phyloP scores from a whole-genome alignment of 208 protist species.

The Trypanosoma theileri region DNA sequence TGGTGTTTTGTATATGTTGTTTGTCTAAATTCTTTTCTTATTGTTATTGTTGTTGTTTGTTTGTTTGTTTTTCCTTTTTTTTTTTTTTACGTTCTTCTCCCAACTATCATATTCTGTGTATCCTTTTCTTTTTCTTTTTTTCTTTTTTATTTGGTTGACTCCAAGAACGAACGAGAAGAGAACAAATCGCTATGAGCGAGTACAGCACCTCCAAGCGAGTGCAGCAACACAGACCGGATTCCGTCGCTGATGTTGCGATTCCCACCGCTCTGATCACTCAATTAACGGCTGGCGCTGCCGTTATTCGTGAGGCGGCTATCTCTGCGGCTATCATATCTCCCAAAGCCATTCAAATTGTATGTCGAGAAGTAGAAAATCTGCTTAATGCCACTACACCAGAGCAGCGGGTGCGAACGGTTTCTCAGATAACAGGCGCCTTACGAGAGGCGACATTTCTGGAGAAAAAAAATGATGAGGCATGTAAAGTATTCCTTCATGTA shows the following conservation, averaged over 20 bases:
- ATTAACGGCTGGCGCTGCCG: slow-evolving; percentile 6
- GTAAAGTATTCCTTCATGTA: slow-evolving; percentile 29
- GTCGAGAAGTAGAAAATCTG: slow-evolving; percentile 47
- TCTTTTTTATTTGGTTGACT: background rate
- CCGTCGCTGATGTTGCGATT: background rate
- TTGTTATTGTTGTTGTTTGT: no score
- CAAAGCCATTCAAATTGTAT: slow-evolving; percentile 35
- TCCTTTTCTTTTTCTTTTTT: no score
- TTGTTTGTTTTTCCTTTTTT: no score
- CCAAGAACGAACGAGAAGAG: background rate
- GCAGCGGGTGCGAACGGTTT: slow-evolving; percentile 65
- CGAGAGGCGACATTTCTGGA: slow-evolving; percentile 38
- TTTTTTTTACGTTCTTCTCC: no score
- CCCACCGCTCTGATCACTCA: background rate
- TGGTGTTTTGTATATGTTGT: no score
- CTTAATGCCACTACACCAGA: slow-evolving; percentile 55
- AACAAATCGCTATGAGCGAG: slow-evolving; percentile 4
- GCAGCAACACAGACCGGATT: slow-evolving; percentile 19
- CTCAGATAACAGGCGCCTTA: slow-evolving; percentile 55
- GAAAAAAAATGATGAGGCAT: slow-evolving; percentile 23
- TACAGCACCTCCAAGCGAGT: slow-evolving; percentile 29
- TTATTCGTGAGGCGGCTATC: slow-evolving; percentile 18
- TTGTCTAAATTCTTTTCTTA: background rate
- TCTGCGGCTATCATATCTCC: slow-evolving; percentile 1
- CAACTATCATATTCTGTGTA: no score